A percentile compares a stretch with the other conserved stretches of the same genome.
These are phyloP conservation scores for Pachyrhizus erosus DNA, from an alignment of 306 rosid genomes.

Conservation along the genomic window DNA sequence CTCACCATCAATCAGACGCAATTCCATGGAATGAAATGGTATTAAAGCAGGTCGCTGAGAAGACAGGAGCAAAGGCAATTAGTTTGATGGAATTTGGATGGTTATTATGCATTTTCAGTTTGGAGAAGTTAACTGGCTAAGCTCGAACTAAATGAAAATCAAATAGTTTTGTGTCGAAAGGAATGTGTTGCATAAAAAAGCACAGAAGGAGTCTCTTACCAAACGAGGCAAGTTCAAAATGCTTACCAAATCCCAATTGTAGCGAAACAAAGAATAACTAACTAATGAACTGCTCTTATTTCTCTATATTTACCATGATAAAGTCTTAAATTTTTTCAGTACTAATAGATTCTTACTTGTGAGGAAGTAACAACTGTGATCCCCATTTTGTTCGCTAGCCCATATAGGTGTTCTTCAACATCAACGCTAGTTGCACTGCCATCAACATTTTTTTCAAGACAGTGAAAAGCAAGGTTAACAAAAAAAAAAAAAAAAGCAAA, in stretches of 20 bases:
- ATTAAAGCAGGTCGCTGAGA: constrained; percentile 96
- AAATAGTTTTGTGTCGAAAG: background rate
- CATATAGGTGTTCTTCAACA: constrained; percentile 94
- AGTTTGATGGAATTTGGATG: constrained; percentile 23
- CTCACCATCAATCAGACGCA: constrained; percentile 95
- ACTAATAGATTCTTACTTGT: constrained; percentile 66
- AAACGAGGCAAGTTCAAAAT: constrained; percentile 21
- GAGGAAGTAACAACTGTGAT: constrained; percentile 95
- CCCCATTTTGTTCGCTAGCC: constrained; percentile 82
- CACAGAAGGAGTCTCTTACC: constrained; percentile 15
- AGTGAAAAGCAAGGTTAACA: constrained; percentile 24
- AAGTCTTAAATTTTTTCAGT: background rate
- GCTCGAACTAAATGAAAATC: constrained; percentile 16
- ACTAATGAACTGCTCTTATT: constrained; percentile 8
- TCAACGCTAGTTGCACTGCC: constrained; percentile 97
- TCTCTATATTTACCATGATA: background rate
- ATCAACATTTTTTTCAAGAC: constrained; percentile 24
- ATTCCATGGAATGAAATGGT: constrained; percentile 82
- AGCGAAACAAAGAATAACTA: constrained; percentile 30
- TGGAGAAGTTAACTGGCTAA: constrained; percentile 12
- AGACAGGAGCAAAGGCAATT: constrained; percentile 33
- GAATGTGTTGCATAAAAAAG: constrained; percentile 23
- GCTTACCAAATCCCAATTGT: background rate
- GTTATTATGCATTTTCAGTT: constrained; percentile 5
- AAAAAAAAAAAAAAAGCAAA: constrained; percentile 23